Base-by-base conservation (phyloP, 495 filamentous ascomycete species). In the Hyaloscypha finlandica region DNA sequence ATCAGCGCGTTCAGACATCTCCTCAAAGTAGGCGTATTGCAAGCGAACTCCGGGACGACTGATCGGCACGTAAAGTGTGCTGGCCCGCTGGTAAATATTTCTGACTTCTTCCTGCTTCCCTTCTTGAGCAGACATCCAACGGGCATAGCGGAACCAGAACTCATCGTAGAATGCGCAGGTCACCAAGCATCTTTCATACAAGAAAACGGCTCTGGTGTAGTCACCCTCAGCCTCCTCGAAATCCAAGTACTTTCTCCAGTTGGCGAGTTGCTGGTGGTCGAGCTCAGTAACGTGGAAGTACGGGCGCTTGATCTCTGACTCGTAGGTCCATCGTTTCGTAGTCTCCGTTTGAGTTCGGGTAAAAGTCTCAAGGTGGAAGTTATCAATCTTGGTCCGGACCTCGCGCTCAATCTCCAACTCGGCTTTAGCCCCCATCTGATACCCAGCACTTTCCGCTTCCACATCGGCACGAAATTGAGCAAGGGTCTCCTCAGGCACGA, bases 281-380 rank as follows among this genome's bases (percentile, higher is more conserved):
- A 98, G 81, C 70, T 97, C 93, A 2, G 91, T 96, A 37, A 97
- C 93, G 74, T 97, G 93, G 84, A 97, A 99, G 74, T 98, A 99
- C 0, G 94, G 93, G 3, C 96, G 88, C 81, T 97, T 98, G 74
- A 98, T 90, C 77, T 94, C 92, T 0, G 93, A 88, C 76, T 99
- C 95, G 70, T 91, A 98, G 0, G 92, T 92, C 94, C 94, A 97
- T 56, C 95, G 86, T 78, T 97, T 97, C 2, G 85, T 95, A 0
- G 92, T 95, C 80, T 98, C 94, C 6, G 87, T 87, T 70, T 97
- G 92, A 2, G 92, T 96, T 60, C 84, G 84, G 64, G 88, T 82
- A 78, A 97, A 97, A 48, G 91, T 81, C 66, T 95, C 89, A 25
- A 94, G 84, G 76, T 94, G 92, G 71, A 89, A 87, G 33, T 81